Conservation (phyloP, 805 yeast genomes). For the Yamadazyma scolyti region DNA sequence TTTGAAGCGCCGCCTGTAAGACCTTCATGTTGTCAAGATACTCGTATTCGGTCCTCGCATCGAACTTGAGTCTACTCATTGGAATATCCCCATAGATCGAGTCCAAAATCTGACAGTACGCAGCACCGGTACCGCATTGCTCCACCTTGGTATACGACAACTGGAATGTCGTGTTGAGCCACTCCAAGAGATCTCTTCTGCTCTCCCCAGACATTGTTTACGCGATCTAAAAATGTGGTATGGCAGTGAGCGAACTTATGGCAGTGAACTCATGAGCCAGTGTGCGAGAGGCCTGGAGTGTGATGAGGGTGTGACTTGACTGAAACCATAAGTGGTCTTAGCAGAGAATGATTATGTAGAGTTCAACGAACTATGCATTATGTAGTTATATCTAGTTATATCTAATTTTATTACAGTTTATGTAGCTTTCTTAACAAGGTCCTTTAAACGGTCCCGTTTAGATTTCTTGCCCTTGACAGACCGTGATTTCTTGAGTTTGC, state of each 20-base stretch:
- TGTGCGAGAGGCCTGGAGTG: no score
- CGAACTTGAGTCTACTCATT: conserved; percentile 70
- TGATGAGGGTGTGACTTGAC: no score
- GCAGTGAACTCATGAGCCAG: no score
- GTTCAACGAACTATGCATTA: no score
- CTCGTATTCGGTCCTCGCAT: conserved; percentile 71
- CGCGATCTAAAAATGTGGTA: no score
- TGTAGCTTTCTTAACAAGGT: neutral
- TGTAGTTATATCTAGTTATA: no score
- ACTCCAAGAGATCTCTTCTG: conserved; percentile 74
- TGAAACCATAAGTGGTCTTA: no score
- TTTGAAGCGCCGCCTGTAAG: conserved; percentile 74
- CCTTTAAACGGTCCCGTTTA: neutral
- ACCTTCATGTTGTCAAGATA: conserved; percentile 78
- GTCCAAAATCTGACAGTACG: conserved; percentile 89
- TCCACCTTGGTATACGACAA: conserved; percentile 75
- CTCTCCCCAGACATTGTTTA: conserved; percentile 55
- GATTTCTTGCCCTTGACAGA: conserved; percentile 1
- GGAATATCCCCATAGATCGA: conserved; percentile 81
- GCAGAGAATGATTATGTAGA: no score
- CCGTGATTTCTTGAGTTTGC: neutral
- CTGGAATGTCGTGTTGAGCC: conserved; percentile 75
- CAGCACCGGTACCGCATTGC: conserved; percentile 94
- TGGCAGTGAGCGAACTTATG: no score
- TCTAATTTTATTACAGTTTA: no score